Percentiles rank a stretch among this genome's conserved stretches.
phyloP scores from a whole-genome alignment of 345 rosid species.

The Pistacia integerrima region DNA sequence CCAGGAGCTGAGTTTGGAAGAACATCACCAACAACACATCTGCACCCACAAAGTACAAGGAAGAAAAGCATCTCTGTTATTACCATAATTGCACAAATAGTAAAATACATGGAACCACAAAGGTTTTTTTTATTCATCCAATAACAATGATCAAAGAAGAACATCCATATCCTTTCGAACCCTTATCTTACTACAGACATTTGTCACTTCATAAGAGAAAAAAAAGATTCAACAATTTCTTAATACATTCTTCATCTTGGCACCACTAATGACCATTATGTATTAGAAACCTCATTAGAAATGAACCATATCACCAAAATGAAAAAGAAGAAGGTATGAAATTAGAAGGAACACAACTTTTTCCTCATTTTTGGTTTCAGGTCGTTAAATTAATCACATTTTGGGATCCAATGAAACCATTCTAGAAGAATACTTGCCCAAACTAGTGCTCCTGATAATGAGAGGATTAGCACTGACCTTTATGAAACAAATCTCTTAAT shows the following conservation, averaged over 20 bases:
- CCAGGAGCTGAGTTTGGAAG: background rate
- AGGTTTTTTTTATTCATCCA: too few species aligned
- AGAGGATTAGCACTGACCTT: background rate
- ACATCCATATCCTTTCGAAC: background rate
- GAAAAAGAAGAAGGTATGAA: background rate
- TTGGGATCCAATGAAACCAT: background rate
- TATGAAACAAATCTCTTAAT: background rate
- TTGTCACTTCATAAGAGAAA: background rate
- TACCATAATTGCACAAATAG: background rate
- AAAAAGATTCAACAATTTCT: background rate
- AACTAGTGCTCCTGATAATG: background rate
- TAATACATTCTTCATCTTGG: background rate
- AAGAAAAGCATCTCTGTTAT: background rate
- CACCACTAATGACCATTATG: background rate
- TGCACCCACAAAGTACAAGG: conserved; percentile 27
- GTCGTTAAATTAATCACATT: background rate
- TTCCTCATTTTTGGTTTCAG: background rate
- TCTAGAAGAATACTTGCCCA: background rate
- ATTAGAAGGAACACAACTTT: background rate
- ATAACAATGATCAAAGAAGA: background rate
- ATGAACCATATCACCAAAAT: background rate
- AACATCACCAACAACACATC: conserved; percentile 19
- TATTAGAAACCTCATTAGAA: background rate
- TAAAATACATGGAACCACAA: background rate
- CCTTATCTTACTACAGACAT: background rate